A percentile compares a stretch with the other conserved stretches of the same genome.
Evolutionary conservation across 768 basidiomycete genomes (phyloP).

Genomic region (Dacryopinax spathularia): DNA sequence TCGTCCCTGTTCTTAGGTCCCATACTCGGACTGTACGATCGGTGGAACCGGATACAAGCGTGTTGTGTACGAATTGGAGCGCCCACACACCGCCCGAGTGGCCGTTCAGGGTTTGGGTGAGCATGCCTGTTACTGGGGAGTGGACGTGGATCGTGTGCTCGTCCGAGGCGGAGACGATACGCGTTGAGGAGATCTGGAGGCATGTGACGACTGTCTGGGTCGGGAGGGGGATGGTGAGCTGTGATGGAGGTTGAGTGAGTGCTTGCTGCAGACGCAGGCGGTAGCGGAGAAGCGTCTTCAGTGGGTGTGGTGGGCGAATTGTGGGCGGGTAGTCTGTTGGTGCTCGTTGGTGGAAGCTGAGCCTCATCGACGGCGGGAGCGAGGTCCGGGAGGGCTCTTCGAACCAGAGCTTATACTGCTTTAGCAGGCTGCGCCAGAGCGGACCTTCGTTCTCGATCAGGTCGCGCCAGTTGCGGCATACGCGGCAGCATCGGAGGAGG

Average conservation of each 20-base stretch:
- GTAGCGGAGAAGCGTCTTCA: constrained; percentile 86
- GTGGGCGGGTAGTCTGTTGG: constrained; percentile 15
- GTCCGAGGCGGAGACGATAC: constrained; percentile 93
- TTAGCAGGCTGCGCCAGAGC: constrained; percentile 77
- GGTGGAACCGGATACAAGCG: constrained; percentile 78
- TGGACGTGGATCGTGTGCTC: constrained; percentile 95
- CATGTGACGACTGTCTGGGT: constrained; percentile 89
- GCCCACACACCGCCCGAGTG: constrained; percentile 98
- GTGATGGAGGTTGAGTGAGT: constrained; percentile 45
- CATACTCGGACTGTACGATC: constrained; percentile 88
- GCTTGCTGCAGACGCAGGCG: constrained; percentile 68
- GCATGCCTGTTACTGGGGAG: constrained; percentile 66
- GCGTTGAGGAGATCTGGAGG: constrained; percentile 82
- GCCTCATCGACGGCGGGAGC: constrained; percentile 15
- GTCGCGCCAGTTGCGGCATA: constrained; percentile 78
- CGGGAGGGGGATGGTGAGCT: constrained; percentile 74
- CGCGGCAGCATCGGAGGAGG: constrained; percentile 74
- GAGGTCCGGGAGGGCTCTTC: constrained; percentile 54
- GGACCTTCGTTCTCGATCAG: constrained; percentile 83
- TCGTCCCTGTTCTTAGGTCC: constrained; percentile 64
- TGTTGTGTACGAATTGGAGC: constrained; percentile 24
- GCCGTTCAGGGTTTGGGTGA: constrained; percentile 61
- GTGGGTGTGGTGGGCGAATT: constrained; percentile 68
- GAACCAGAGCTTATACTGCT: constrained; percentile 76
- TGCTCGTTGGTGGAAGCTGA: constrained; percentile 4